phyloP scores from a whole-genome alignment of 2,329 filamentous ascomycete species.

The Penicillium vulpinum region DNA sequence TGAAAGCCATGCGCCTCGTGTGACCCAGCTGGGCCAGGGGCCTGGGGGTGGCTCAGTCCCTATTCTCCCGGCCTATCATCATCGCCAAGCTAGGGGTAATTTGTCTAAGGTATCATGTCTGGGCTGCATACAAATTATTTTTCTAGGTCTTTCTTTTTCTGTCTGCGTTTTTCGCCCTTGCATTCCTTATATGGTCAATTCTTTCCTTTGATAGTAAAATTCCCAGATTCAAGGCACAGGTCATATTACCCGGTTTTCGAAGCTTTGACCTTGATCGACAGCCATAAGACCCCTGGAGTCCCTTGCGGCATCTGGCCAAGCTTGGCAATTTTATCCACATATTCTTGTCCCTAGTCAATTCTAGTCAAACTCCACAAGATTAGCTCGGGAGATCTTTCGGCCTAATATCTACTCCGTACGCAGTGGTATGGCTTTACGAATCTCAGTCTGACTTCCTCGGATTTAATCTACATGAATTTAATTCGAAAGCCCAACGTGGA shows the following conservation, averaged over 20 bases:
- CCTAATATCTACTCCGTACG: neutral
- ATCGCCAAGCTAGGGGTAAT: neutral
- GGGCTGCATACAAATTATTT: neutral
- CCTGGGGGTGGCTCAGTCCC: neutral
- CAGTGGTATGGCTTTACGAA: no score
- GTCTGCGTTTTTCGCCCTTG: neutral
- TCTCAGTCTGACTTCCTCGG: no score
- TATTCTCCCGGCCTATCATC: neutral
- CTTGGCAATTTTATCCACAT: neutral
- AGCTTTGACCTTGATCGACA: slow-evolving; percentile 2
- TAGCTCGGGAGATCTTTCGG: slow-evolving; percentile 2
- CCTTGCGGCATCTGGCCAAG: slow-evolving; percentile 2
- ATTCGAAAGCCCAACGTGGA: no score
- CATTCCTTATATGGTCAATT: neutral
- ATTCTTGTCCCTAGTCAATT: no score
- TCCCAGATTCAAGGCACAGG: neutral
- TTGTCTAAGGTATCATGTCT: neutral
- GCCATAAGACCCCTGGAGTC: neutral
- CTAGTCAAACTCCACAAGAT: no score
- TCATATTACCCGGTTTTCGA: neutral
- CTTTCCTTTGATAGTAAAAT: neutral
- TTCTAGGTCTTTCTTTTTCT: neutral
- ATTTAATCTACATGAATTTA: no score
- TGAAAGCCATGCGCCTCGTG: neutral
- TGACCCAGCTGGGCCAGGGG: neutral